Base-by-base conservation (phyloP, 2,329 filamentous ascomycete species). In the Colletotrichum truncatum region DNA sequence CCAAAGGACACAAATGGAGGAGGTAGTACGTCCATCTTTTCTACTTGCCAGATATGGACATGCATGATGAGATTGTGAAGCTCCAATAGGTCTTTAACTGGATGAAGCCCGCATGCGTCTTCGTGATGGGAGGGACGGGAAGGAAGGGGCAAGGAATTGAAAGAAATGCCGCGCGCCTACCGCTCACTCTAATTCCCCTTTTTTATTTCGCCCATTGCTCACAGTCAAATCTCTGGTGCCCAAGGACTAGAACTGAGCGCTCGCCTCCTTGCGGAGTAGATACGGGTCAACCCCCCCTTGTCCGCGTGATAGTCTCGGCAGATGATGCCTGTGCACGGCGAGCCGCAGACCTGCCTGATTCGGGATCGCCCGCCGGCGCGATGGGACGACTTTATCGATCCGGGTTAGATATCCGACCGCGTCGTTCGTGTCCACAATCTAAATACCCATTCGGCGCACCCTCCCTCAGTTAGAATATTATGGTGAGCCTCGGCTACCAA, bases 341-440 rank as follows among this genome's bases (percentile, higher is more conserved):
- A 54, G 48, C 56, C 56, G 56, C 63, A 66, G 58, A 66, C 63
- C 63, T 66, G 43, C 63, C 59, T 58, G n/a, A 52, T 64, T 38
- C 5, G 59, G 63, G 10, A 39, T 65, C 32, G 46, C 58, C 51
- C 38, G 38, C 51, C 52, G 52, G 16, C 30, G 36, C 51, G 23
- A 53, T 66, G 51, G 28, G 52, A 66, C 58, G 23, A 46, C 41
- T n/a, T 58, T 51, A 66, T 66, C 58, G 30, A 52, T 36, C 32
- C n/a, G 34, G 52, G 25, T 26, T 38, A 36, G 38, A 41, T 48
- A 52, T 56, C 63, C 38, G 45, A 18, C 30, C 34, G 6, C 26
- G 41, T 32, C 46, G 32, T 18, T 32, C 46, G 32, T 18, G 28
- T 16, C 46, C 28, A 49, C 46, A 16, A 16, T 26, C 23, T 26